Conservation (phyloP, 2,329 filamentous ascomycete genomes). For the Claviceps monticola region DNA sequence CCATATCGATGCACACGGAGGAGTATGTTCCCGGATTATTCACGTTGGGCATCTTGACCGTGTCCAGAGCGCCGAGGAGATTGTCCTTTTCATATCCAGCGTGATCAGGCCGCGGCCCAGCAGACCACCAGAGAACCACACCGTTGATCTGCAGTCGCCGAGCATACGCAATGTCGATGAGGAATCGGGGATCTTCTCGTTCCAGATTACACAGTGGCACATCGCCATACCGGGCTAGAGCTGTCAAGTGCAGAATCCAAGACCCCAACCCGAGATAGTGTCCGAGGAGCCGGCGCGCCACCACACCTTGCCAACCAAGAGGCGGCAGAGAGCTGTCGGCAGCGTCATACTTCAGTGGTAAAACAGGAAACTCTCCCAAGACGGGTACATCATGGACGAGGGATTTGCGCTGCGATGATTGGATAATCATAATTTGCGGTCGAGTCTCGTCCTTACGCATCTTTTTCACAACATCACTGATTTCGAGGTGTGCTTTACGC, state of each 20-base stretch:
- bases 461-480: slow-evolving; percentile 80
- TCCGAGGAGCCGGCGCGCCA: slow-evolving; percentile 71
- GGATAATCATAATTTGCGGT: slow-evolving; percentile 74
- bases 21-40: slow-evolving; percentile 91
- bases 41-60: slow-evolving; percentile 78
- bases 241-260: slow-evolving; percentile 80
- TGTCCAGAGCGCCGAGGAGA: slow-evolving; percentile 67
- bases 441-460: slow-evolving; percentile 72
- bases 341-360: slow-evolving; percentile 69
- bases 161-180: slow-evolving; percentile 94
- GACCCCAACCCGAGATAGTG: slow-evolving; percentile 88
- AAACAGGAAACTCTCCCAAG: slow-evolving; percentile 69
- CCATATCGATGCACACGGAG: slow-evolving; percentile 90
- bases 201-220: slow-evolving; percentile 93
- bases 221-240: slow-evolving; percentile 82
- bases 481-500: slow-evolving; percentile 75
- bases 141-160: slow-evolving; percentile 79
- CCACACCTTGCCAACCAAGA: slow-evolving; percentile 83
- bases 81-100: slow-evolving; percentile 93
- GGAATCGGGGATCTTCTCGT: slow-evolving; percentile 79
- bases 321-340: slow-evolving; percentile 80
- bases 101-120: slow-evolving; percentile 76
- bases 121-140: slow-evolving; percentile 95
- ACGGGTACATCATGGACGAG: slow-evolving; percentile 76
- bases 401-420: slow-evolving; percentile 72